Percentiles rank a stretch among this genome's conserved stretches.
phyloP scores from a whole-genome alignment of 2,329 filamentous ascomycete species.

The Myriosclerotinia scirpicola region DNA sequence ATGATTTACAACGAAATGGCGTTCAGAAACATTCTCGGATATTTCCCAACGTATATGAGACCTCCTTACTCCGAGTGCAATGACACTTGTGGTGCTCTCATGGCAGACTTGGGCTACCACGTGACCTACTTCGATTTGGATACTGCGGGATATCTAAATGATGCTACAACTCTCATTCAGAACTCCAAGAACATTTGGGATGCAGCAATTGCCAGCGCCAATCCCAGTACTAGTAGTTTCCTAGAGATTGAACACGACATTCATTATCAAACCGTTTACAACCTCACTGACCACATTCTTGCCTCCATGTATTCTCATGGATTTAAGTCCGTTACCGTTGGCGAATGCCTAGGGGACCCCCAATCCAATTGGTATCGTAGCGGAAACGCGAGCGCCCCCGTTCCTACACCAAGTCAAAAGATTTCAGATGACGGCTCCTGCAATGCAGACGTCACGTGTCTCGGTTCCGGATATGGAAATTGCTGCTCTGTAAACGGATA shows the following conservation, averaged over 20 bases:
- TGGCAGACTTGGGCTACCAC: slow-evolving; percentile 48
- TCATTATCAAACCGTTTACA: slow-evolving; percentile 42
- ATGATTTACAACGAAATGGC: slow-evolving; percentile 57
- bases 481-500: slow-evolving; percentile 41
- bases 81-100: slow-evolving; percentile 41
- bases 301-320: slow-evolving; percentile 42
- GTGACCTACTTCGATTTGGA: slow-evolving; percentile 47
- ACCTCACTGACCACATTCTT: slow-evolving; percentile 43
- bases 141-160: slow-evolving; percentile 52
- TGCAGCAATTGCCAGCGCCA: slow-evolving; percentile 27
- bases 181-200: slow-evolving; percentile 48
- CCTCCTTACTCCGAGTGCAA: slow-evolving; percentile 50
- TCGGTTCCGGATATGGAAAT: slow-evolving; percentile 31
- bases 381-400: slow-evolving; percentile 22
- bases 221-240: slow-evolving; percentile 40
- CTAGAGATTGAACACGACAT: slow-evolving; percentile 52
- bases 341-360: slow-evolving; percentile 47
- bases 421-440: slow-evolving; percentile 32
- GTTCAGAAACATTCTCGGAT: slow-evolving; percentile 54
- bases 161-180: slow-evolving; percentile 46
- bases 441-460: slow-evolving; percentile 33
- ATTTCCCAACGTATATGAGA: slow-evolving; percentile 55
- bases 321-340: slow-evolving; percentile 46
- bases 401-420: slow-evolving; percentile 11
- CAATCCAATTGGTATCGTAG: slow-evolving; percentile 48